These are phyloP conservation scores for Penicillium sp. DNA, from an alignment of 2,329 filamentous ascomycete genomes.

Conservation along the genomic window DNA sequence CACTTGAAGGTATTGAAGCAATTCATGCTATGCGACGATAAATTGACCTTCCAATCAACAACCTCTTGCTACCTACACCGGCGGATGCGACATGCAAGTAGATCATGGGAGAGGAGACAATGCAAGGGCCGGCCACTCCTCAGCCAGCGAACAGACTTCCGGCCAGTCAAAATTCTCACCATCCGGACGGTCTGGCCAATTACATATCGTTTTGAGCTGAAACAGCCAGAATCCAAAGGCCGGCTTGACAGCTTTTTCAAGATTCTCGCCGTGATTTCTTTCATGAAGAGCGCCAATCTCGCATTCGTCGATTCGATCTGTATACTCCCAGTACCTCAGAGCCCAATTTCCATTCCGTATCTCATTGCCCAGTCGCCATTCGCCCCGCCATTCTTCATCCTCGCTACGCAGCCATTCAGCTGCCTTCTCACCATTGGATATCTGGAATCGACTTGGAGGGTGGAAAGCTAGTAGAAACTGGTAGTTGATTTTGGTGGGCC, in stretches of 20 bases:
- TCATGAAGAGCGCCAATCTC: background rate
- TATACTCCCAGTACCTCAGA: background rate
- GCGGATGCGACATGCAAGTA: background rate
- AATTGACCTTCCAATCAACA: too few species aligned
- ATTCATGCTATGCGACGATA: background rate
- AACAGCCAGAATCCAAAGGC: background rate
- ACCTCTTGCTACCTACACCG: too few species aligned
- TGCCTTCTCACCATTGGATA: background rate
- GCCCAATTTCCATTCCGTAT: background rate
- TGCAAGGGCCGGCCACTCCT: background rate
- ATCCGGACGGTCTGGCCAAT: background rate
- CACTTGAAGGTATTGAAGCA: background rate
- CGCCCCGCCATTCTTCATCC: background rate
- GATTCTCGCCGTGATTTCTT: background rate
- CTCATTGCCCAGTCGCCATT: background rate
- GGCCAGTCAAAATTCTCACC: background rate
- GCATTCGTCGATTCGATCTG: background rate
- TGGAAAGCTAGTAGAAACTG: background rate
- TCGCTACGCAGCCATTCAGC: background rate
- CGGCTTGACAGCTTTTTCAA: background rate
- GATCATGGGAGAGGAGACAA: background rate
- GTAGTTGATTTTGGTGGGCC: background rate
- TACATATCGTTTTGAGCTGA: background rate
- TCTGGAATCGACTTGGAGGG: background rate
- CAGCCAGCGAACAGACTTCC: too few species aligned